phyloP scores from a whole-genome alignment of 2,329 filamentous ascomycete species.

The Didymella exigua region DNA sequence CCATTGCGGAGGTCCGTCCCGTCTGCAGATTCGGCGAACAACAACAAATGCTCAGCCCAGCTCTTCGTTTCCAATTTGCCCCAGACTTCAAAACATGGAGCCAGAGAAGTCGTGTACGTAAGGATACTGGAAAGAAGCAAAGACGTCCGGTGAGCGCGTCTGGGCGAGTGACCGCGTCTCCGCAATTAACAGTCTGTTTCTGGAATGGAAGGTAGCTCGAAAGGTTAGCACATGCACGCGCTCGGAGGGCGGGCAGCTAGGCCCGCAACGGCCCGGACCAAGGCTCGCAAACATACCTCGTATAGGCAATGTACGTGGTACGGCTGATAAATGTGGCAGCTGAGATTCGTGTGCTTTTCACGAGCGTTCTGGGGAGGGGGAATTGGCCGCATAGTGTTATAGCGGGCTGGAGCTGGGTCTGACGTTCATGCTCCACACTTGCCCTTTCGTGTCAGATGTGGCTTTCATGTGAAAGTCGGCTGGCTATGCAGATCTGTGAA shows the following conservation, averaged over 20 bases:
- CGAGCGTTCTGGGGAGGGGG: not conserved
- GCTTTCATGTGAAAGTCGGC: slow-evolving; percentile 40
- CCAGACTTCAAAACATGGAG: slow-evolving; percentile 8
- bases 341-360: not conserved
- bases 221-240: slow-evolving; percentile 33
- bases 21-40: not conserved
- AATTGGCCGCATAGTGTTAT: not conserved
- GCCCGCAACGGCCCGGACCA: slow-evolving; percentile 1
- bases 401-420: slow-evolving; percentile 3
- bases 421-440: slow-evolving; percentile 16
- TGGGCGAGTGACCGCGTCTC: slow-evolving; percentile 1
- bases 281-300: slow-evolving; percentile 33
- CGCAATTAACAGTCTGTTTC: slow-evolving; percentile 26
- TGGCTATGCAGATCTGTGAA: slow-evolving; percentile 15
- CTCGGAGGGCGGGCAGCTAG: slow-evolving; percentile 18
- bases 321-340: slow-evolving; percentile 2
- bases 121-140: not conserved
- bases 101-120: not conserved
- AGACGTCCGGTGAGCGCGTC: slow-evolving; percentile 1
- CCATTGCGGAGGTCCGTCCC: slow-evolving; percentile 25
- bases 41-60: not conserved
- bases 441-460: slow-evolving; percentile 16
- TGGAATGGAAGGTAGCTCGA: slow-evolving; percentile 29
- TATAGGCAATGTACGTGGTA: slow-evolving; percentile 25
- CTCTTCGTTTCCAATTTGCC: not conserved